Base-by-base conservation (phyloP, 2,329 filamentous ascomycete genomes). In the Sporothrix euskadiensis region DNA sequence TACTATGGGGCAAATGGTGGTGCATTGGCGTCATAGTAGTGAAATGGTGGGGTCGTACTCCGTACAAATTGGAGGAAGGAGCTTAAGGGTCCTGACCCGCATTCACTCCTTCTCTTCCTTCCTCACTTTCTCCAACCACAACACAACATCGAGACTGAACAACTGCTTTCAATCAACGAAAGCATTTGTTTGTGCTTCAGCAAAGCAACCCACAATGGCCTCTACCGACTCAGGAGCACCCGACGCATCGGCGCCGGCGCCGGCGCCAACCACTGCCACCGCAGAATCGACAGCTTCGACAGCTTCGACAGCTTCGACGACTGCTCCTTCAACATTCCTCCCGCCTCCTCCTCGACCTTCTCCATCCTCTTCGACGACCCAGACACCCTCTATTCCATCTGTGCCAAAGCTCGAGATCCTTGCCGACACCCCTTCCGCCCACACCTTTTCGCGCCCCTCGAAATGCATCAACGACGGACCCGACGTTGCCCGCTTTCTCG, bases 381-480 rank as follows among this genome's bases (percentile, higher is more conserved):
- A 12, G 10, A 39, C 19, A 32, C 68, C 56, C 14, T 30, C 68
- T 3, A 19, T 35, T 1, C 69, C 22, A 1, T 19, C 69, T n/a
- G 19, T 81, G 70, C 80, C 82, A 8, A 79, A 81, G 73, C 83
- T 88, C 57, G 81, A 83, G 73, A 76, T 83, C n/a, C 82, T 92
- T 81, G 22, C 75, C 14, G 47, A 19, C 19, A 22, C 14, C 2
- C 6, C 32, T n/a, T 3, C 19, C 26, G 1, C 19, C 10, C 88
- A 89, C 79, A 79, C 76, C 44, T 98, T 97, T 81, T 80, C 84
- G 71, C 83, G 84, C 57, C 96, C 96, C 0, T 80, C 81, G 73
- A 99, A 98, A 82, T 87, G 87, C 79, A 99, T 99, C 83, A 87
- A 97, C 82, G 92, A 96, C 78, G 91, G 91, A 73, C 84, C 90